These are phyloP conservation scores for Viridothelium virens DNA, from an alignment of 495 filamentous ascomycete genomes.

Conservation along the genomic window DNA sequence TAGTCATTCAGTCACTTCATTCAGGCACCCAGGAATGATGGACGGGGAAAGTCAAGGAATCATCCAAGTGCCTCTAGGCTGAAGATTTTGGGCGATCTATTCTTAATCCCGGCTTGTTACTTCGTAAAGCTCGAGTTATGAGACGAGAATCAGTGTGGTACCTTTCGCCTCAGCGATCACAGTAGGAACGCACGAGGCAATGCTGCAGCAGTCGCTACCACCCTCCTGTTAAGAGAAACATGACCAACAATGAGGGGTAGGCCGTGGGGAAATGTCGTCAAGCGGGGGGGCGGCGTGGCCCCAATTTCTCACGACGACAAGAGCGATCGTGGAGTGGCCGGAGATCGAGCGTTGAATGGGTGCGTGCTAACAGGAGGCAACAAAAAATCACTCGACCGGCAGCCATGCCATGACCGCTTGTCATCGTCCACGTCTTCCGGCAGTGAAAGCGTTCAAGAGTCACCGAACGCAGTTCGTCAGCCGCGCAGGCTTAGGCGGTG, in stretches of 20 bases:
- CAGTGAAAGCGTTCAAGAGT: background rate
- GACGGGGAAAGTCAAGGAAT: no score
- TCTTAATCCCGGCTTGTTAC: no score
- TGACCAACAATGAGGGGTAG: background rate
- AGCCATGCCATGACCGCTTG: background rate
- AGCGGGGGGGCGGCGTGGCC: slow-evolving; percentile 1
- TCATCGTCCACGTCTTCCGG: background rate
- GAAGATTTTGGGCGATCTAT: no score
- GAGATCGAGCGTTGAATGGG: background rate
- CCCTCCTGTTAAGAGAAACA: background rate
- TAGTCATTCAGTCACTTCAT: no score
- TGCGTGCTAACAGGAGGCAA: background rate
- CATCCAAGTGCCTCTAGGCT: no score
- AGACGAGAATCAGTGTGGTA: no score
- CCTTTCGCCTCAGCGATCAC: no score
- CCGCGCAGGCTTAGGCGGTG: background rate
- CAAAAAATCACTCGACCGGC: background rate
- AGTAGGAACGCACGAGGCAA: background rate
- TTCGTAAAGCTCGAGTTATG: no score
- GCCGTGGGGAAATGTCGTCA: slow-evolving; percentile 10
- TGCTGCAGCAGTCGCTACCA: background rate
- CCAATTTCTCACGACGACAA: background rate
- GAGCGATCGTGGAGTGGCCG: slow-evolving; percentile 1
- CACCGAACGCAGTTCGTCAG: background rate
- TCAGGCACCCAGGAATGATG: no score